Conservation (phyloP, 352 stramenopile species). For the Phytophthora cactorum region DNA sequence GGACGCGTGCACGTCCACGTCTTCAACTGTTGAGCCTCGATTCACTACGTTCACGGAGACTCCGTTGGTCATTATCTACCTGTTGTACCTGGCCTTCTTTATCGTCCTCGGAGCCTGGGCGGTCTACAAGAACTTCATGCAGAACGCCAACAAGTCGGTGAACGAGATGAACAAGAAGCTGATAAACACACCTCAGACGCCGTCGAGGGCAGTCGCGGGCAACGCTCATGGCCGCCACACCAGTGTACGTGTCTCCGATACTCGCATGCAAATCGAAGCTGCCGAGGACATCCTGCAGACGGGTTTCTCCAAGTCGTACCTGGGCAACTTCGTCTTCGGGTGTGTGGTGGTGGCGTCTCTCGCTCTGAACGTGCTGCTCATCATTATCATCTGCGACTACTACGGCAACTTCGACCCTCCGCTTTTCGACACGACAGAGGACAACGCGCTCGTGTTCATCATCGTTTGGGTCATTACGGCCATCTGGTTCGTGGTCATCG, state of each 20-base stretch:
- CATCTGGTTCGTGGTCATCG: neutral
- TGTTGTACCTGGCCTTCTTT: slow-evolving; percentile 41
- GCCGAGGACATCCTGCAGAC: neutral
- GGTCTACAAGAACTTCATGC: slow-evolving; percentile 26
- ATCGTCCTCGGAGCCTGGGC: slow-evolving; percentile 30
- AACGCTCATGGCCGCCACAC: neutral
- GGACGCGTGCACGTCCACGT: slow-evolving; percentile 15
- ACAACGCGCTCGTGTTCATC: slow-evolving; percentile 34
- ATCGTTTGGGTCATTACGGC: neutral
- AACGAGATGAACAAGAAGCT: slow-evolving; percentile 44
- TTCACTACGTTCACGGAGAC: slow-evolving; percentile 36
- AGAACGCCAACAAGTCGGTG: slow-evolving; percentile 31
- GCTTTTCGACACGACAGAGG: slow-evolving; percentile 31
- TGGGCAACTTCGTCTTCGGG: slow-evolving; percentile 24
- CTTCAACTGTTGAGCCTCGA: slow-evolving; percentile 10
- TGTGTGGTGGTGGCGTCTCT: slow-evolving; percentile 27
- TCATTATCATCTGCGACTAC: slow-evolving; percentile 46
- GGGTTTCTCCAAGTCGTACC: slow-evolving; percentile 3
- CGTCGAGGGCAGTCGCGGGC: slow-evolving; percentile 19
- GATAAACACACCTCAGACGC: slow-evolving; percentile 24
- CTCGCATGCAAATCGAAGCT: neutral
- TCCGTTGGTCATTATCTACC: slow-evolving; percentile 37
- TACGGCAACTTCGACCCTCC: slow-evolving; percentile 38
- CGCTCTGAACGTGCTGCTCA: slow-evolving; percentile 27
- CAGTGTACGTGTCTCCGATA: neutral